A percentile compares a stretch with the other conserved stretches of the same genome.
Conservation (phyloP, 2,329 filamentous ascomycete species). For the Colletotrichum caudatum region DNA sequence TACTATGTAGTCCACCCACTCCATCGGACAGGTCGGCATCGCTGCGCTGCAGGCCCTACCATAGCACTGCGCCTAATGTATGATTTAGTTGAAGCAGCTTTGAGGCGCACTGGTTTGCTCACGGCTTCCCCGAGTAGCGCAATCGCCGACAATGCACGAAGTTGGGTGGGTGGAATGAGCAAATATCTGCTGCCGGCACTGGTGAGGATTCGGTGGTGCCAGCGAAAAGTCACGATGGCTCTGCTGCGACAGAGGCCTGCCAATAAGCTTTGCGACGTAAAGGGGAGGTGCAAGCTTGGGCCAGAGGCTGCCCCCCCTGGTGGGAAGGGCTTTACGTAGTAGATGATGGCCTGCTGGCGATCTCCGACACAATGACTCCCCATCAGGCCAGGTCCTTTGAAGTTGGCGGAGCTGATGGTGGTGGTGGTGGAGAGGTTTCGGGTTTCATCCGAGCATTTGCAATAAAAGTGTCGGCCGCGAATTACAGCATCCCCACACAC, state of each 20-base stretch:
- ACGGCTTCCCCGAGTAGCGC: neutral
- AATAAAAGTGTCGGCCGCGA: conserved; percentile 17
- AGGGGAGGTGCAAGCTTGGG: conserved; percentile 27
- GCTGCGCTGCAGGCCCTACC: neutral
- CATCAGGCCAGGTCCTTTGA: conserved; percentile 19
- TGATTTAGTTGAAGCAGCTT: conserved; percentile 18
- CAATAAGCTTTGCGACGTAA: conserved; percentile 10
- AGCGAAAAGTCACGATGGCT: conserved; percentile 18
- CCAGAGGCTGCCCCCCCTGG: conserved; percentile 5
- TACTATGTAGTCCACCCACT: neutral
- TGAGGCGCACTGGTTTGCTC: conserved; percentile 19
- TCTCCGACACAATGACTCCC: conserved; percentile 29
- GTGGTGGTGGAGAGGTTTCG: conserved; percentile 22
- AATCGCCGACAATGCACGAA: conserved; percentile 1
- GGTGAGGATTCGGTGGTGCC: conserved; percentile 29
- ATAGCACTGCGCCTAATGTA: neutral
- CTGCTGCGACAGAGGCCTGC: conserved; percentile 37
- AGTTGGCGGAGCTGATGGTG: conserved; percentile 12
- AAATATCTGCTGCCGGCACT: conserved; percentile 17
- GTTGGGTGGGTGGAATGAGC: conserved; percentile 13
- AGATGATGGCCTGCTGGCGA: conserved; percentile 8
- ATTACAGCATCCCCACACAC: conserved; percentile 3
- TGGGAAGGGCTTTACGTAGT: conserved; percentile 9
- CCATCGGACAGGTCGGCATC: neutral
- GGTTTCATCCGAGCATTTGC: conserved; percentile 38